Base-by-base conservation (phyloP, 2,329 filamentous ascomycete species). In the Bipolaris sorokiniana region DNA sequence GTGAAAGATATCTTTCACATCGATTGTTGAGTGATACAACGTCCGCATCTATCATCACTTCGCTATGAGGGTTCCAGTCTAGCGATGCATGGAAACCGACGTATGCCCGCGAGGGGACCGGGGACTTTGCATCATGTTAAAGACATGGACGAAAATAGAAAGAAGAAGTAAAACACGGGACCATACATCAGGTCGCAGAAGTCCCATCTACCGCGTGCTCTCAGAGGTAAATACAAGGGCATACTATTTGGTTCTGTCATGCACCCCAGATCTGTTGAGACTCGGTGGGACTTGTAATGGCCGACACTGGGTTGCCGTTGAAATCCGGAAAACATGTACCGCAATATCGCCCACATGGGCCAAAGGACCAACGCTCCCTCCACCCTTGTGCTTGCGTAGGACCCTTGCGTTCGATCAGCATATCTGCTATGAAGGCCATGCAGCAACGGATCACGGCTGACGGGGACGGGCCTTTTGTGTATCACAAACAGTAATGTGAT, bases 191-290 rank as follows among this genome's bases (percentile, higher is more conserved):
- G 20, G 42, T 31, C 42, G 48, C 34, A 22, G 48, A 56, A 55
- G 36, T 34, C 15, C 15, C 10, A 23, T 36, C 34, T 41, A 40
- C 38, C 52, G 45, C 40, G 36, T 44, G 22, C 55, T 59, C 48
- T 41, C 54, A 52, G 5, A 23, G 48, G 31, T 31, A 42, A 44
- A 48, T 59, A 41, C 57, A 59, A 60, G 50, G 51, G 53, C 51
- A 38, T 26, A 22, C 23, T 45, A 22, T 28, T 45, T 54, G 51
- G 10, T 56, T 40, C 47, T 54, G 48, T 26, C 31, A 64, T 66
- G 63, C 54, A 63, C 59, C 57, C 59, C 62, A 57, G 62, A 61
- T 61, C 55, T 59, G 53, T 64, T 61, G 61, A 65, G 61, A 50
- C 47, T 46, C 36, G 45, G 47, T 55, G 5, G 13, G 22, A 23